These are phyloP conservation scores for Chloris gayana DNA, from an alignment of 176 grass and related monocot species.

Conservation along the genomic window DNA sequence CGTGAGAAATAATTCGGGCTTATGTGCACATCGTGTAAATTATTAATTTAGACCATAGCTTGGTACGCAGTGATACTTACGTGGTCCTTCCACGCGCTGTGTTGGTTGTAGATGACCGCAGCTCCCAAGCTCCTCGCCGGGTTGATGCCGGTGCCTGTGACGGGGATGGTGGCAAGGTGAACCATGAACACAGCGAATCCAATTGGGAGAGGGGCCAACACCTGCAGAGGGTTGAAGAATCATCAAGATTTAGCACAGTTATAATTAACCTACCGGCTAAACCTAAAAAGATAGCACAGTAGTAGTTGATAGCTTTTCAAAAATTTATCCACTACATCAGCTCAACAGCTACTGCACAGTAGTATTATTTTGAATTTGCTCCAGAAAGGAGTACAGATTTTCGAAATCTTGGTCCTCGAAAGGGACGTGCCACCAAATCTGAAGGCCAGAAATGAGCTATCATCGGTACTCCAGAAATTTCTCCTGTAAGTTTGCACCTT, in stretches of 20 bases:
- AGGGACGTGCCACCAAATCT: conserved; percentile 24
- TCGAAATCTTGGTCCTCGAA: conserved; percentile 16
- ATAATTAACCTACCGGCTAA: background rate
- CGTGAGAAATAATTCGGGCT: background rate
- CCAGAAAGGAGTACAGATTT: background rate
- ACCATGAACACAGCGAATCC: conserved; percentile 96
- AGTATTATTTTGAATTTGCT: background rate
- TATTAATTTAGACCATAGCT: background rate
- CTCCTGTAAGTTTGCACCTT: conserved; percentile 32
- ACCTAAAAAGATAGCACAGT: background rate
- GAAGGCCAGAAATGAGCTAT: conserved; percentile 13
- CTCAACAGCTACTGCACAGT: background rate
- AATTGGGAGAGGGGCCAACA: conserved; percentile 89
- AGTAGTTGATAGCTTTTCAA: background rate
- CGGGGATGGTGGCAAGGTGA: conserved; percentile 85
- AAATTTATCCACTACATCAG: background rate
- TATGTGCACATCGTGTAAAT: background rate
- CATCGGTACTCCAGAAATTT: background rate
- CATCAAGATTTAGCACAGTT: background rate
- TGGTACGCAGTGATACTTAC: conserved; percentile 16
- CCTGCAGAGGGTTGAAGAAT: conserved; percentile 40
- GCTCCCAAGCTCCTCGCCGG: conserved; percentile 83
- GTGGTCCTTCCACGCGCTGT: conserved; percentile 77
- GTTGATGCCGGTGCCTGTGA: conserved; percentile 93
- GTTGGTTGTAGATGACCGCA: conserved; percentile 73